A percentile compares a stretch with the other conserved stretches of the same genome.
phyloP scores from a whole-genome alignment of 805 yeast genomes.

The Blastobotrys muscicola region DNA sequence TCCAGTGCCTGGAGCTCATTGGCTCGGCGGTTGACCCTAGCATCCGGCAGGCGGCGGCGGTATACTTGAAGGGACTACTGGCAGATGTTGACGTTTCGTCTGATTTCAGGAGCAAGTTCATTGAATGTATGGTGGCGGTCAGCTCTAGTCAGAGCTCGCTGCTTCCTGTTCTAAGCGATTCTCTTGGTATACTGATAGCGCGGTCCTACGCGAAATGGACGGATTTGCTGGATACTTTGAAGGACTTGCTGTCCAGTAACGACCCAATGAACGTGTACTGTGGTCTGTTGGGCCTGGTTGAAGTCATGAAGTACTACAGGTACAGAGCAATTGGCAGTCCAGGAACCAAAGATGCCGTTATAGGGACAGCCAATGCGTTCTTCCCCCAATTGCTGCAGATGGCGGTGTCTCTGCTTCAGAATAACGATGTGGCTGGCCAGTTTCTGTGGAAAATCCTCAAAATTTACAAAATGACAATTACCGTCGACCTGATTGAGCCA shows the following conservation, averaged over 20 bases:
- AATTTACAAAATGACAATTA: slow-evolving; percentile 61
- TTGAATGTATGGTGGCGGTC: slow-evolving; percentile 42
- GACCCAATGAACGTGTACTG: slow-evolving; percentile 39
- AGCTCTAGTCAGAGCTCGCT: slow-evolving; percentile 45
- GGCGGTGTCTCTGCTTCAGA: slow-evolving; percentile 38
- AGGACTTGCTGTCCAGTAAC: slow-evolving; percentile 31
- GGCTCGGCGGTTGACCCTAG: slow-evolving; percentile 12
- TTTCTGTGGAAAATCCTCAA: slow-evolving; percentile 67
- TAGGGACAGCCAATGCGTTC: slow-evolving; percentile 36
- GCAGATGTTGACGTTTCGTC: slow-evolving; percentile 18
- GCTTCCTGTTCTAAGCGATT: slow-evolving; percentile 22
- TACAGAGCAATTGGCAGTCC: slow-evolving; percentile 46
- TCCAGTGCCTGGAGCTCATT: slow-evolving; percentile 70
- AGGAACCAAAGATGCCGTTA: no score
- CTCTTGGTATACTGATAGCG: slow-evolving; percentile 38
- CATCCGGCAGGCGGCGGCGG: slow-evolving; percentile 61
- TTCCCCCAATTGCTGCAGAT: slow-evolving; percentile 58
- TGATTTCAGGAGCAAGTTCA: slow-evolving; percentile 49
- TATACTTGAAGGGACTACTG: slow-evolving; percentile 69
- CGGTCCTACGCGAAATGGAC: slow-evolving; percentile 50
- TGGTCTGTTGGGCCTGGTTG: slow-evolving; percentile 40
- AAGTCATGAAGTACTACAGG: slow-evolving; percentile 58
- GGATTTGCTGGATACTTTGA: slow-evolving; percentile 37
- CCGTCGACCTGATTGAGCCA: slow-evolving; percentile 51
- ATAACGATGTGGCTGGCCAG: slow-evolving; percentile 44